Base-by-base conservation (phyloP, 148 eudicot species). In the Euryodendron excelsum region DNA sequence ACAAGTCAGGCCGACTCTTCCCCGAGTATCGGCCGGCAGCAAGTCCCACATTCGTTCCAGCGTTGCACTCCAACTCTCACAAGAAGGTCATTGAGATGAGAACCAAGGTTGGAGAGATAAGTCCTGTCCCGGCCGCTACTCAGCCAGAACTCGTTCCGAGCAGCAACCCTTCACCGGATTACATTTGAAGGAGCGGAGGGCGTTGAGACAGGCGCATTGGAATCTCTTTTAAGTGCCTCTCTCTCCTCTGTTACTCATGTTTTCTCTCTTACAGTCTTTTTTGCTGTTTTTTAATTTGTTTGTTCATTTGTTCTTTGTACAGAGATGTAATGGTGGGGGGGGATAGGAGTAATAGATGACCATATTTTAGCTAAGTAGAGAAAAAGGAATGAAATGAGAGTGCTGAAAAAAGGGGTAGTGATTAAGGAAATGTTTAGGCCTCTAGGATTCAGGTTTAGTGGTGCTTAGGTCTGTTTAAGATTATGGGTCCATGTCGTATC, bases 21-120 rank as follows among this genome's bases (percentile, higher is more conserved):
- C 99, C 99, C 0, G 99, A 95, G 84, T 95, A 95, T 80, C 87
- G 99, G 69, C 99, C 99, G 0, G 99, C 97, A 0, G 97, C 99
- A 6, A 95, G 99, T 79, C 99, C 99, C 0, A 95, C 97, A 2
- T 95, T 95, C 14, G 84, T 89, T 10, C 96, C 99, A 0, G 47
- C 90, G 0, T 4, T 95, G 82, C 99, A 95, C 84, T 95, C 99
- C 27, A 95, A 95, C 69, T 95, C 99, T n/a, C 99, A 95, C 86
- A 93, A 89, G 93, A 93, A 93, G 79, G 99, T 95, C 34, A 25
- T 95, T 4, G 99, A 95, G 86, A 95, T 95, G 99, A 88, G 99
- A 78, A 85, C 14, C 87, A 88, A 78, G 52, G 44, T 25, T 34
- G 63, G 33, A 2, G 25, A 60, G 61, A 7, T 55, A 77, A 55